phyloP scores from a whole-genome alignment of 2,329 filamentous ascomycete species.

The Cladosporium sphaerospermum region DNA sequence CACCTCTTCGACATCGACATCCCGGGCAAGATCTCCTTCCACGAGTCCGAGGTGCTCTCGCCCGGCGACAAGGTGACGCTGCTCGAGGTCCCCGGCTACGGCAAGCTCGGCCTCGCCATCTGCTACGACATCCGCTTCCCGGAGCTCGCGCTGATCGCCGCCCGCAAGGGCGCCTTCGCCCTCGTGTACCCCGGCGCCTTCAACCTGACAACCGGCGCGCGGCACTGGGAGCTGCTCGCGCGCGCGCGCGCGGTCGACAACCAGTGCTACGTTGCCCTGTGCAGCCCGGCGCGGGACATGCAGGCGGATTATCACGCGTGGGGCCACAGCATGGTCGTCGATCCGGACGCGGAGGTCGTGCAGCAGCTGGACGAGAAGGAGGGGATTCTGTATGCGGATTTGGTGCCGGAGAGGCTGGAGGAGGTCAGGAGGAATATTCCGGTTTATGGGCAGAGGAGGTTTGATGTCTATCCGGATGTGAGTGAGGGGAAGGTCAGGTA shows the following conservation, averaged over 20 bases:
- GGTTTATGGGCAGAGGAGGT: conserved; percentile 74
- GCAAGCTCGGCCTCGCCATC: conserved; percentile 80
- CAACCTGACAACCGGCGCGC: conserved; percentile 82
- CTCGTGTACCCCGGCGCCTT: conserved; percentile 95
- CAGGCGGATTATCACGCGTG: conserved; percentile 76
- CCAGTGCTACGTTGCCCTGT: conserved; percentile 87
- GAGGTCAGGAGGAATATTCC: conserved; percentile 79
- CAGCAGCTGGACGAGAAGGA: conserved; percentile 72
- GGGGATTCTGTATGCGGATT: conserved; percentile 65
- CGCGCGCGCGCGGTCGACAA: conserved; percentile 85
- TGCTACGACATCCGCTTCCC: conserved; percentile 98
- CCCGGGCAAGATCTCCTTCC: conserved; percentile 86
- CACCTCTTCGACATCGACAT: conserved; percentile 98
- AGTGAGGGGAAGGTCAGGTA: conserved; percentile 48
- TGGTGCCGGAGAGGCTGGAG: conserved; percentile 62
- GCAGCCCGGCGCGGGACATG: conserved; percentile 80
- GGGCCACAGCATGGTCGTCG: conserved; percentile 83
- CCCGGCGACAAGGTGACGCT: conserved; percentile 81
- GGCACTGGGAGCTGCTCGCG: conserved; percentile 85
- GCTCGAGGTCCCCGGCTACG: conserved; percentile 81
- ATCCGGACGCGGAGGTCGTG: conserved; percentile 80
- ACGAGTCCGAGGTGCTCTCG: conserved; percentile 80
- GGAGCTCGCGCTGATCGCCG: conserved; percentile 83
- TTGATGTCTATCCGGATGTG: conserved; percentile 93
- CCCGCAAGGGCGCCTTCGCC: conserved; percentile 77